These are phyloP conservation scores for Leishmania lainsoni DNA, from an alignment of 208 protist genomes.

Conservation along the genomic window DNA sequence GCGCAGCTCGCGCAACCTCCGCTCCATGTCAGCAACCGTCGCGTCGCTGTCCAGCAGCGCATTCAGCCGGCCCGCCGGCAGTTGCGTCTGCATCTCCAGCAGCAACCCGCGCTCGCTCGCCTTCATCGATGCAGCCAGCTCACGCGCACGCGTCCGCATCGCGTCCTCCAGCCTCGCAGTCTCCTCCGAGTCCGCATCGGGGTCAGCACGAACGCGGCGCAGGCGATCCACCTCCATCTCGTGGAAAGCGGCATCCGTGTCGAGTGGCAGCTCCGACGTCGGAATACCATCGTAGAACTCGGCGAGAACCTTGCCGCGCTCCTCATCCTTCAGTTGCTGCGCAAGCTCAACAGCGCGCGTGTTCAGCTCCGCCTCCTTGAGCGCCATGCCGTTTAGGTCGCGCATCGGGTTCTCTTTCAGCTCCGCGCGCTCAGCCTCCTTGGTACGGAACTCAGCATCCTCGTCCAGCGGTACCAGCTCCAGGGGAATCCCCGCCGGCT, in stretches of 20 bases:
- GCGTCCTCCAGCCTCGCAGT: slow-evolving; percentile 42
- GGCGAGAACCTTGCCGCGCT: slow-evolving; percentile 57
- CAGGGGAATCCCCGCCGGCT: not conserved
- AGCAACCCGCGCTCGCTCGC: slow-evolving; percentile 27
- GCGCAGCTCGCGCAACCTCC: slow-evolving; percentile 41
- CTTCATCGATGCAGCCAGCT: slow-evolving; percentile 34
- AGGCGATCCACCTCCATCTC: slow-evolving; percentile 45
- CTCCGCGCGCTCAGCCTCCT: slow-evolving; percentile 26
- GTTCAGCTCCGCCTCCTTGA: no score
- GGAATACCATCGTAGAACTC: slow-evolving; percentile 37
- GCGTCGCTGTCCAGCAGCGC: slow-evolving; percentile 41
- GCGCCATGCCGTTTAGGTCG: no score
- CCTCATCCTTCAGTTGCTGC: slow-evolving; percentile 10
- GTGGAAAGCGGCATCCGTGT: slow-evolving; percentile 23
- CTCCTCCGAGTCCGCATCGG: slow-evolving; percentile 1
- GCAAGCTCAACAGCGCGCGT: no score
- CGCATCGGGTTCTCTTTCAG: not conserved
- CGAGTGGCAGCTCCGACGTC: not conserved
- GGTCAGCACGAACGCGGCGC: slow-evolving; percentile 24
- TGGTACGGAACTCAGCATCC: slow-evolving; percentile 50
- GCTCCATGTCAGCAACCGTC: slow-evolving; percentile 32
- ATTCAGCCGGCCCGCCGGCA: not conserved
- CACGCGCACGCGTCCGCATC: slow-evolving; percentile 40
- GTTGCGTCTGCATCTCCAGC: no score
- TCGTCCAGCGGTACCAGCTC: slow-evolving; percentile 27